Percentiles rank a stretch among this genome's conserved stretches.
These are phyloP conservation scores for Verticillium longisporum DNA, from an alignment of 2,329 filamentous ascomycete species.

Conservation along the genomic window DNA sequence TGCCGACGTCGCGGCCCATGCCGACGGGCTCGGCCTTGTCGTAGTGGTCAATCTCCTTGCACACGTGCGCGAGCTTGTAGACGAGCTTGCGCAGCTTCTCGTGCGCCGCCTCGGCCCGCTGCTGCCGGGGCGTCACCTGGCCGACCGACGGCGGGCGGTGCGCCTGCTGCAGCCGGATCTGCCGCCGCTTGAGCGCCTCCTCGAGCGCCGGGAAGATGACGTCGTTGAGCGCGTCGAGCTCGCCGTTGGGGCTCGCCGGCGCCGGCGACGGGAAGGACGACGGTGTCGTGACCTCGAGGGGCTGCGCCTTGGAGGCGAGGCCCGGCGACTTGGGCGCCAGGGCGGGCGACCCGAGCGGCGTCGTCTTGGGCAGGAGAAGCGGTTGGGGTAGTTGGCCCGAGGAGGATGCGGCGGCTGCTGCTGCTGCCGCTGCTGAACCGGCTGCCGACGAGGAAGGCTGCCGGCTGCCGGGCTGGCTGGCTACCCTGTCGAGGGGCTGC, in stretches of 20 bases:
- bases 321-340: conserved; percentile 9
- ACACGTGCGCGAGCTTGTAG: conserved; percentile 73
- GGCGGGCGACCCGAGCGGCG: conserved; percentile 7
- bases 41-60: conserved; percentile 83
- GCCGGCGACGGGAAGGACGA: conserved; percentile 50
- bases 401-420: background rate
- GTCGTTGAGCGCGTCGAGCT: conserved; percentile 80
- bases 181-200: conserved; percentile 78
- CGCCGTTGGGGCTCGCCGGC: conserved; percentile 52
- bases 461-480: conserved; percentile 9
- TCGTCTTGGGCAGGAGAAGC: background rate
- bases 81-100: conserved; percentile 78
- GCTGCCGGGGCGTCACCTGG: conserved; percentile 53
- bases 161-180: conserved; percentile 50
- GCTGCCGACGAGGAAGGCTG: conserved; percentile 11
- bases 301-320: conserved; percentile 22
- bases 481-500: conserved; percentile 17
- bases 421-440: too few species aligned
- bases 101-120: conserved; percentile 66
- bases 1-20: conserved; percentile 86
- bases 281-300: conserved; percentile 27
- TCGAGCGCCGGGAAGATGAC: conserved; percentile 92
- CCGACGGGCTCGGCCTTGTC: conserved; percentile 83
- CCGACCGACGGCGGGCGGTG: conserved; percentile 28
- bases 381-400: conserved; percentile 10